Conservation (phyloP, 208 protist genomes). For the Leishmania lainsoni region DNA sequence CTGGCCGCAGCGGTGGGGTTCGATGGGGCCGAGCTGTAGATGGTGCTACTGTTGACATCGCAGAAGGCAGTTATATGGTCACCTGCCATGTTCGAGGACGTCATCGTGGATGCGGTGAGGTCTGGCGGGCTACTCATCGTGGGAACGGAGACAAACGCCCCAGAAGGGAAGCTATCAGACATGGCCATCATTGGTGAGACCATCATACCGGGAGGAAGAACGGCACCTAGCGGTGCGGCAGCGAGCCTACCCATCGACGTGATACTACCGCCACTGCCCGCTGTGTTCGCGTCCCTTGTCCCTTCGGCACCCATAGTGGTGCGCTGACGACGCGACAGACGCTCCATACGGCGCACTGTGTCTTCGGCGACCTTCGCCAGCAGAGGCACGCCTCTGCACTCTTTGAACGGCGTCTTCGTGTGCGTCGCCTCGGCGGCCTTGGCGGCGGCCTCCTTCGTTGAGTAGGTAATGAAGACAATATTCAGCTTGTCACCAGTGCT, state of each 20-base stretch:
- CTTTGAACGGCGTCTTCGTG: slow-evolving; percentile 57
- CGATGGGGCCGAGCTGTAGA: slow-evolving; percentile 7
- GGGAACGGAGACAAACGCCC: slow-evolving; percentile 17
- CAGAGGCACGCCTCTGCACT: slow-evolving; percentile 69
- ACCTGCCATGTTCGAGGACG: background rate
- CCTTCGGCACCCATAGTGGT: background rate
- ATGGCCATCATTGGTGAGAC: slow-evolving; percentile 12
- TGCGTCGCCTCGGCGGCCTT: slow-evolving; percentile 61
- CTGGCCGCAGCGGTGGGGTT: background rate
- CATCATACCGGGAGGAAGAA: slow-evolving; percentile 14
- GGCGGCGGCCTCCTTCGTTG: slow-evolving; percentile 61
- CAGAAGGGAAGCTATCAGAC: slow-evolving; percentile 5
- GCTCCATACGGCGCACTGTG: slow-evolving; percentile 64
- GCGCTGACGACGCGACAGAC: slow-evolving; percentile 49
- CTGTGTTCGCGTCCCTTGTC: slow-evolving; percentile 3
- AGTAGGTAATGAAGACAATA: slow-evolving; percentile 80
- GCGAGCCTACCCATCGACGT: background rate
- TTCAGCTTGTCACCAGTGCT: slow-evolving; percentile 39
- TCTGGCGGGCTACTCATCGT: slow-evolving; percentile 3
- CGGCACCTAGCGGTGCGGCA: background rate
- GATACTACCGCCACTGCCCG: background rate
- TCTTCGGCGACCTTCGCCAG: slow-evolving; percentile 83
- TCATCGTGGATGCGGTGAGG: slow-evolving; percentile 8
- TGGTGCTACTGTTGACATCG: slow-evolving; percentile 15
- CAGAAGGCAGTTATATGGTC: slow-evolving; percentile 15